phyloP scores from a whole-genome alignment of 169 alveolate species.

The Eimeria mitis region DNA sequence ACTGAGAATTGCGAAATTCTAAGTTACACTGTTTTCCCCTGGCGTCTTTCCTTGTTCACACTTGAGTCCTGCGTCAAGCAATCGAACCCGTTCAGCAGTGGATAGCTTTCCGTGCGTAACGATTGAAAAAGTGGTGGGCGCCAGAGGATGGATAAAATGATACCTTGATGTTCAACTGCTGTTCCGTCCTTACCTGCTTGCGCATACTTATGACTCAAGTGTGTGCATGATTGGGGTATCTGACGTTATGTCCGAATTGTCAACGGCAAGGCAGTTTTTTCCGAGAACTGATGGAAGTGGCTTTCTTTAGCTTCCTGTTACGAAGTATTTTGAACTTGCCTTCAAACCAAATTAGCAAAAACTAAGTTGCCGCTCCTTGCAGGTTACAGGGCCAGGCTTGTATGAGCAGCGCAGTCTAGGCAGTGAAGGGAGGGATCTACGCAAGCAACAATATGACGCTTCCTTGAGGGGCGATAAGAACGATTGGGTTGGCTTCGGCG shows the following conservation, averaged over 20 bases:
- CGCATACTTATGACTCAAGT: not conserved
- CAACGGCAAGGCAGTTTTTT: not conserved
- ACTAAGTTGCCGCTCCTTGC: not conserved
- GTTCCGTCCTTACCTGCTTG: not conserved
- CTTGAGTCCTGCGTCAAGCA: not conserved
- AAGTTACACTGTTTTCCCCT: not conserved
- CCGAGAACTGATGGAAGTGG: not conserved
- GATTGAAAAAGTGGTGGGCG: not conserved
- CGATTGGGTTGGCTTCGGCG: not conserved
- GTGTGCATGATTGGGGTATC: not conserved
- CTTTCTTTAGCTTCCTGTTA: not conserved
- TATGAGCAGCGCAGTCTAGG: not conserved
- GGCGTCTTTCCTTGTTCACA: not conserved
- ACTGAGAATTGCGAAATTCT: not conserved
- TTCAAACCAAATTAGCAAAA: not conserved
- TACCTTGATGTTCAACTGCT: not conserved
- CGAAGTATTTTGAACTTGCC: not conserved
- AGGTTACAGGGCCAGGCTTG: not conserved
- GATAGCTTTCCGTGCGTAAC: not conserved
- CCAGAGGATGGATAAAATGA: not conserved
- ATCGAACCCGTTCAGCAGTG: not conserved
- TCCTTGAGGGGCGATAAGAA: not conserved
- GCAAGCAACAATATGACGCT: not conserved
- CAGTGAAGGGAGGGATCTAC: not conserved
- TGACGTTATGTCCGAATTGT: not conserved